phyloP scores from a whole-genome alignment of 169 alveolate genomes.

The Blepharisma undulans region DNA sequence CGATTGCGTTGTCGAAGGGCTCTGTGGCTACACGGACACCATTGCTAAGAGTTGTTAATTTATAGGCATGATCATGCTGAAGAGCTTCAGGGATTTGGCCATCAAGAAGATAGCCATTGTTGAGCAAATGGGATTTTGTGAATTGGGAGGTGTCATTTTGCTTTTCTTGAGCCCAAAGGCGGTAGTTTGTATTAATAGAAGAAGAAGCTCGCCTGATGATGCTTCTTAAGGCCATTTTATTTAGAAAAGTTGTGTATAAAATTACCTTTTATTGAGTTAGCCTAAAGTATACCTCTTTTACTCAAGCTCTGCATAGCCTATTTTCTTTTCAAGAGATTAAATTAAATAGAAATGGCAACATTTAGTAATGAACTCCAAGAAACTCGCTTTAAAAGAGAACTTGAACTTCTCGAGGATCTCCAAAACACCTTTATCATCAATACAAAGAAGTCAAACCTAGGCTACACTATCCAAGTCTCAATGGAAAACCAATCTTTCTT shows the following conservation, averaged over 20 bases:
- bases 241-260: background rate
- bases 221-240: background rate
- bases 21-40: slow-evolving; percentile 92
- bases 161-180: background rate
- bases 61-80: slow-evolving; percentile 68
- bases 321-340: background rate
- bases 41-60: slow-evolving; percentile 76
- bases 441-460: background rate
- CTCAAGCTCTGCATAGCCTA: background rate
- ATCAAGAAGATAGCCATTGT: background rate
- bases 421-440: background rate
- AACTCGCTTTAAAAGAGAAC: background rate
- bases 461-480: background rate
- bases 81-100: slow-evolving; percentile 85
- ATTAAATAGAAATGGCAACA: background rate
- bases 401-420: background rate
- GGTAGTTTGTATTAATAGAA: background rate
- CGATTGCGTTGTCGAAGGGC: slow-evolving; percentile 44
- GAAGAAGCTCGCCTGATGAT: background rate
- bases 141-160: background rate
- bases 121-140: background rate
- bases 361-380: background rate
- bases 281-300: no score
- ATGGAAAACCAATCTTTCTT: background rate
- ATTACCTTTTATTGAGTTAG: no score